Conservation (phyloP, 768 basidiomycete species). For the Termitomyces titanicus region DNA sequence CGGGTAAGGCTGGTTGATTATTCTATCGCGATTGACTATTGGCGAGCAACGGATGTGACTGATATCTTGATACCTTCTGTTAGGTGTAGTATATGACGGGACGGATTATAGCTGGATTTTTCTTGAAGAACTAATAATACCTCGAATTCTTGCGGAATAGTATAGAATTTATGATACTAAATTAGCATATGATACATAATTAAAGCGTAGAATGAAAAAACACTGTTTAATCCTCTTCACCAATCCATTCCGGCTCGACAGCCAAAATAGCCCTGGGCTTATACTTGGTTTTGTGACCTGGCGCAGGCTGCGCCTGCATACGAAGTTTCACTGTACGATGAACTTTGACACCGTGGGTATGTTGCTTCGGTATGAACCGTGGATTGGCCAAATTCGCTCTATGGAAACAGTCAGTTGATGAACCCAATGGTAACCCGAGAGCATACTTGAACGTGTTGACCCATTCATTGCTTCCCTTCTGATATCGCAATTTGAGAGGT, state of each 20-base stretch:
- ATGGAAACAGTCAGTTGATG: not conserved
- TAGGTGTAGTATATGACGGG: too few species aligned
- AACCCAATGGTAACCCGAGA: too few species aligned
- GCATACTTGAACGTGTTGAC: slow-evolving; percentile 17
- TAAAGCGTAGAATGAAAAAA: not conserved
- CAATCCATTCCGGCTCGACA: slow-evolving; percentile 32
- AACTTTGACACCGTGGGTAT: slow-evolving; percentile 33
- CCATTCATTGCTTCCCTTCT: slow-evolving; percentile 28
- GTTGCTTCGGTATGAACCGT: slow-evolving; percentile 35
- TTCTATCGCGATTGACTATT: too few species aligned
- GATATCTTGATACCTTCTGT: too few species aligned
- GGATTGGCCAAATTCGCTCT: slow-evolving; percentile 32
- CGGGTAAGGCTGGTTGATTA: too few species aligned
- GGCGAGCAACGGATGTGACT: too few species aligned
- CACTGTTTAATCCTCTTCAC: slow-evolving; percentile 9
- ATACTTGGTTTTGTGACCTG: slow-evolving; percentile 21
- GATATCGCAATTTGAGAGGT: slow-evolving; percentile 31
- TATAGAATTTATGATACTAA: too few species aligned
- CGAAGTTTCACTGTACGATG: slow-evolving; percentile 50
- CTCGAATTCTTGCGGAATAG: too few species aligned
- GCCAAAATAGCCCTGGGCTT: slow-evolving; percentile 23
- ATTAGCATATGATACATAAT: too few species aligned
- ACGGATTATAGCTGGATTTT: too few species aligned
- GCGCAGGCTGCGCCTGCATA: slow-evolving; percentile 40
- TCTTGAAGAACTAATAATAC: too few species aligned